Evolutionary conservation across 192 early-diverging fungal species (phyloP), one percentile per base, ranked within the genome.

Genomic region (Entomortierella lignicola): DNA sequence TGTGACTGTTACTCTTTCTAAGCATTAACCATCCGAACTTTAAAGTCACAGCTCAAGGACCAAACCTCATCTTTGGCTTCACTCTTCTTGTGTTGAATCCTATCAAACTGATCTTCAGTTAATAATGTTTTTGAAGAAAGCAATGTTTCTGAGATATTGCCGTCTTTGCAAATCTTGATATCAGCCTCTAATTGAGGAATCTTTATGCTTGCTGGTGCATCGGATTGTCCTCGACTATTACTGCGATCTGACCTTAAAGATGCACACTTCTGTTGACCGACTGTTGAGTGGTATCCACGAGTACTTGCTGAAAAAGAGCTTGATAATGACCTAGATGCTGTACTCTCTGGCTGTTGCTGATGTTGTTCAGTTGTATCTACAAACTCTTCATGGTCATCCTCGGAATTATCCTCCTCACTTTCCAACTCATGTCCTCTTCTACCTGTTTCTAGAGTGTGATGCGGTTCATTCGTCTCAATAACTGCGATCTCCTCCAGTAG

Each of bases 131-230:
- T 77, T 47, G 55, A 57, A 20, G 53, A 64, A 31, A 77, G 50
- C 15, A 77, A 37, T n/a, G 66, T 69, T 61, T 77, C 66, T 0
- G 60, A 50, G 2, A 26, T 18, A 26, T 52, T 18, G 0, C 74
- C 74, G 29, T 77, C 66, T 42, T 55, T 42, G 30, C 55, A 60
- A 20, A 77, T 65, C 47, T 29, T 39, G 50, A 69, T 69, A 13
- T 69, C 74, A 1, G 74, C 62, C 39, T 69, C 74, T 32, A 77
- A 25, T 8, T 77, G 74, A 23, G 66, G 74, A 17, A 77, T 61
- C 2, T 37, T 68, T 7, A 8, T 26, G 15, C 3, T 15, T 30
- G 12, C 47, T n/a, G n/a, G n/a, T n/a, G n/a, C n/a, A n/a, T n/a
- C n/a, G n/a, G n/a, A n/a, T n/a, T n/a, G n/a, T n/a, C n/a, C n/a